Base-by-base conservation (phyloP, 2,329 filamentous ascomycete genomes). In the Dactylella cylindrospora region DNA sequence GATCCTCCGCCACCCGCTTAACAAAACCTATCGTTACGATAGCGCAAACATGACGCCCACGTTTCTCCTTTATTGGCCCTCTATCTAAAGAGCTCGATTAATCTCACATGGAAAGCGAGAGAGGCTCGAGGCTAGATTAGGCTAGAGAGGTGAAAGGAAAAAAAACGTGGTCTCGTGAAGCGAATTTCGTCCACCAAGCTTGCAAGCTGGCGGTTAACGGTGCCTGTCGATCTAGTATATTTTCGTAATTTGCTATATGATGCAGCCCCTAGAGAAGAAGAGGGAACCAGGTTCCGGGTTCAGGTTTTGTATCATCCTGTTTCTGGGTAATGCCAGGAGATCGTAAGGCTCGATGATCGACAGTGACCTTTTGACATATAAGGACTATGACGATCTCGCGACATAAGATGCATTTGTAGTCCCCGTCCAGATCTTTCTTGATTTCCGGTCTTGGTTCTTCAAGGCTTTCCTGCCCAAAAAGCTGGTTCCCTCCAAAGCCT, bases 21-120 rank as follows among this genome's bases (percentile, higher is more conserved):
- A n/a, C n/a, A n/a, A n/a, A n/a, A n/a, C n/a, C n/a, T n/a, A n/a
- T n/a, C n/a, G n/a, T n/a, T n/a, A n/a, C n/a, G n/a, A n/a, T n/a
- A 43, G 9, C 41, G 41, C 41, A 45, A 45, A 45, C 41, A 45
- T 45, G 41, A 32, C 13, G 22, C 38, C 28, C 38, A 43, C 38
- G 38, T 44, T 52, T 44, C 29, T 35, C 17, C 3, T 17, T 20
- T 12, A 36, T 25, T 35, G 49, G 49, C 5, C n/a, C n/a, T n/a
- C n/a, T n/a, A n/a, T n/a, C n/a, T n/a, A n/a, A n/a, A n/a, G n/a
- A n/a, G n/a, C n/a, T n/a, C n/a, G 9, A 15, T 9, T 28, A 20
- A 15, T 12, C 25, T 13, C 6, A 15, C 20, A 15, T 22, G 12
- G n/a, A 20, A 22, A 12, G 13, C 7, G 29, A 36, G 10, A 31